Percentiles rank a stretch among this genome's conserved stretches.
Evolutionary conservation across 805 yeast genomes (phyloP).

Genomic region (Metschnikowia aberdeeniae): DNA sequence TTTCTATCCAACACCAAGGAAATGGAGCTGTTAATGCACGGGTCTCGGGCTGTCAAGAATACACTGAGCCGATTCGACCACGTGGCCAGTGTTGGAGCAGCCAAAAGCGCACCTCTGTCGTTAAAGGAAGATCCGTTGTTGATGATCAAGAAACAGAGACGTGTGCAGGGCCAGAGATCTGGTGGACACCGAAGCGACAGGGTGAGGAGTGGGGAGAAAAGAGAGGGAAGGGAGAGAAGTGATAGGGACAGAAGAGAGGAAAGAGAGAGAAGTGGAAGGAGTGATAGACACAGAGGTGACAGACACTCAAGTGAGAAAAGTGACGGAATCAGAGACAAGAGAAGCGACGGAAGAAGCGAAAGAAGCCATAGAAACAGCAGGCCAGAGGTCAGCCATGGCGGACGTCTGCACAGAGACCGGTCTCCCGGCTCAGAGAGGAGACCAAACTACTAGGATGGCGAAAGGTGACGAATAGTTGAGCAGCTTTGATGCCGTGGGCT

Average conservation of each 20-base stretch:
- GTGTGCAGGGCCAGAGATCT: not conserved
- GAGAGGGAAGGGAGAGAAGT: not conserved
- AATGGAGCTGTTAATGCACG: conserved; percentile 52
- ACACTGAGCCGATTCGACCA: conserved; percentile 21
- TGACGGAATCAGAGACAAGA: not conserved
- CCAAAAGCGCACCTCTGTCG: conserved; percentile 20
- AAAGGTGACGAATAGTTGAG: no score
- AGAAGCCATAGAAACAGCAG: not conserved
- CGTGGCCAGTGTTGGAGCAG: conserved; percentile 22
- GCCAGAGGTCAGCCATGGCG: not conserved
- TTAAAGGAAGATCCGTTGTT: conserved; percentile 48
- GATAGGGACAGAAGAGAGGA: not conserved
- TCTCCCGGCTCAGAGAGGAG: not conserved
- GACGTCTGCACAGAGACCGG: conserved; percentile 1
- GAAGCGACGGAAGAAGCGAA: not conserved
- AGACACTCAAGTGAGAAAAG: not conserved
- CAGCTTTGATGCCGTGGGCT: no score
- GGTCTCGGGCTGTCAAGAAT: conserved; percentile 44
- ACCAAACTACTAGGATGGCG: not conserved
- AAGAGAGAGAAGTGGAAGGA: not conserved
- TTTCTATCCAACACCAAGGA: conserved; percentile 30
- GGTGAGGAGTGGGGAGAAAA: not conserved
- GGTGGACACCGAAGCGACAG: not conserved
- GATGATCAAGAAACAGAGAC: conserved; percentile 28
- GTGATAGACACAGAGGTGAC: not conserved